A percentile compares a stretch with the other conserved stretches of the same genome.
These are phyloP conservation scores for Fraxinus greggii DNA, from an alignment of 305 asterid genomes.

Conservation along the genomic window DNA sequence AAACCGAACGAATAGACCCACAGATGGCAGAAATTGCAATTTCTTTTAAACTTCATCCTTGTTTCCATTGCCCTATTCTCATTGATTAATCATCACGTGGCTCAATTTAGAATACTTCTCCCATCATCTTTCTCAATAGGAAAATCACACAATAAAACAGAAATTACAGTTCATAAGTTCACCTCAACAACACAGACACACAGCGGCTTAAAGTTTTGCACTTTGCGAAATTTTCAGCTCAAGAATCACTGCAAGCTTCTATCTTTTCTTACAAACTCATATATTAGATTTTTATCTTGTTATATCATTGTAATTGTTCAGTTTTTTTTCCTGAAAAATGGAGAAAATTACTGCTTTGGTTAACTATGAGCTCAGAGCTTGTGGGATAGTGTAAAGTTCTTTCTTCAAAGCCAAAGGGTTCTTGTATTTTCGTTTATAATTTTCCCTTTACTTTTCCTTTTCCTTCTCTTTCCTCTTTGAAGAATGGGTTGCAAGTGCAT, in stretches of 20 bases:
- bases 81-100: slow-evolving; percentile 44
- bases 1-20: slow-evolving; percentile 27
- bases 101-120: slow-evolving; percentile 41
- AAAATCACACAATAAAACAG: not conserved
- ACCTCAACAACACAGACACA: slow-evolving; percentile 7
- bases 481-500: slow-evolving; percentile 64
- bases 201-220: slow-evolving; percentile 12
- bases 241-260: slow-evolving; percentile 24
- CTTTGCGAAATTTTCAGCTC: slow-evolving; percentile 16
- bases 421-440: slow-evolving; percentile 6
- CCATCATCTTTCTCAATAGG: slow-evolving; percentile 11
- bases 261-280: slow-evolving; percentile 19
- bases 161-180: not conserved
- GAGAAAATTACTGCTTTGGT: slow-evolving; percentile 45
- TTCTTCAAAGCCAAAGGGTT: slow-evolving; percentile 14
- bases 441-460: slow-evolving; percentile 15
- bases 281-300: not conserved
- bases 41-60: slow-evolving; percentile 25
- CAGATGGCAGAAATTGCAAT: slow-evolving; percentile 43
- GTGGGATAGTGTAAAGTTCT: slow-evolving; percentile 59
- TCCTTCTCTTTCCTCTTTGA: slow-evolving; percentile 20
- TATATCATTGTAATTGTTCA: not conserved
- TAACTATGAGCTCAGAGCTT: slow-evolving; percentile 52
- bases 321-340: slow-evolving; percentile 26
- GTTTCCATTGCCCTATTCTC: slow-evolving; percentile 26